Conservation (phyloP, 129 eudicot genomes). For the Centaurea solstitialis region DNA sequence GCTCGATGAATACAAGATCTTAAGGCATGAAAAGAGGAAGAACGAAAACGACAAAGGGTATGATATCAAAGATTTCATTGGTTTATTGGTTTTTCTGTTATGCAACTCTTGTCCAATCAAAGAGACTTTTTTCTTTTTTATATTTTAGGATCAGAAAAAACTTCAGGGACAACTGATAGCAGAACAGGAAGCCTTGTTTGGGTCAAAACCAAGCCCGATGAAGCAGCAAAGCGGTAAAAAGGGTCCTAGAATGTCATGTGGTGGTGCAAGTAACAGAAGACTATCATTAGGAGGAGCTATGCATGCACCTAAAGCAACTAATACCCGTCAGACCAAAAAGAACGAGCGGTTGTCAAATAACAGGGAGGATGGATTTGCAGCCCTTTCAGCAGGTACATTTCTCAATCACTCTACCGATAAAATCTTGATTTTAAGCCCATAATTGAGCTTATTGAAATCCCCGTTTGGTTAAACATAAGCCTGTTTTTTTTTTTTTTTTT, state of each 20-base stretch:
- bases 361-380: constrained; percentile 53
- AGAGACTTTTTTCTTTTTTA: background rate
- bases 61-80: background rate
- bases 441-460: background rate
- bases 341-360: constrained; percentile 34
- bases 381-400: constrained; percentile 62
- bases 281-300: constrained; percentile 77
- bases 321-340: constrained; percentile 64
- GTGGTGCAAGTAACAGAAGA: constrained; percentile 75
- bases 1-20: constrained; percentile 76
- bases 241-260: constrained; percentile 68
- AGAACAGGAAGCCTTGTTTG: constrained; percentile 88
- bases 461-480: background rate
- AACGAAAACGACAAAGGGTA: constrained; percentile 89
- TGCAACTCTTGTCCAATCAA: background rate
- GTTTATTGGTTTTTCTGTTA: background rate
- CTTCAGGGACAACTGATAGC: constrained; percentile 87
- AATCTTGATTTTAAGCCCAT: background rate
- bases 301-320: constrained; percentile 76
- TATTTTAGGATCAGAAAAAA: constrained; percentile 85
- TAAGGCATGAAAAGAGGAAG: constrained; percentile 79
- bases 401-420: background rate
- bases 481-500: too few species aligned
- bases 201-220: constrained; percentile 97
- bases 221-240: constrained; percentile 73